phyloP scores from a whole-genome alignment of 2,329 filamentous ascomycete species.

The Stemphylium beticola region DNA sequence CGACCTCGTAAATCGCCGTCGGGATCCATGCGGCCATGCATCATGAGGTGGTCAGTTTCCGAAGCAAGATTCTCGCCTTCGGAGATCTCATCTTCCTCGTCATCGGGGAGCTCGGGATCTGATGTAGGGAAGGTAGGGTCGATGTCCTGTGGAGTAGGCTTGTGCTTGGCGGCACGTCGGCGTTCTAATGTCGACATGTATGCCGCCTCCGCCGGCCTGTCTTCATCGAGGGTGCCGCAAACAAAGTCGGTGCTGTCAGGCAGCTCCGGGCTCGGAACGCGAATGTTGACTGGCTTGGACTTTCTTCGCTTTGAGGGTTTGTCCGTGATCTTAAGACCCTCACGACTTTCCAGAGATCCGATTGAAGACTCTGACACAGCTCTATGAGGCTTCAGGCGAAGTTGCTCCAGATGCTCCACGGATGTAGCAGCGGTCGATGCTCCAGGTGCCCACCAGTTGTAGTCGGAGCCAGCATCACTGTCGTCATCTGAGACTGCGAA shows the following conservation, averaged over 20 bases:
- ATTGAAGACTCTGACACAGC: conserved; percentile 61
- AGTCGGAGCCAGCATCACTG: conserved; percentile 68
- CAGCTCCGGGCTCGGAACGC: conserved; percentile 75
- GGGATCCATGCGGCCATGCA: conserved; percentile 75
- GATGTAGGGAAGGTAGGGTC: conserved; percentile 97
- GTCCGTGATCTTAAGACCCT: conserved; percentile 36
- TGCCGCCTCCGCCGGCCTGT: conserved; percentile 89
- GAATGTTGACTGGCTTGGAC: conserved; percentile 63
- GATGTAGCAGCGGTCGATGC: conserved; percentile 61
- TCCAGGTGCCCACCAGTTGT: conserved; percentile 67
- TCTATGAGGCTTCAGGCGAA: conserved; percentile 55
- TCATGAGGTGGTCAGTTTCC: conserved; percentile 69
- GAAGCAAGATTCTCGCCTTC: conserved; percentile 45
- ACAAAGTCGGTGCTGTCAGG: conserved; percentile 99
- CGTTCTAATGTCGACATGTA: conserved; percentile 86
- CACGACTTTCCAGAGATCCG: conserved; percentile 55
- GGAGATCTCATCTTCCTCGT: conserved; percentile 64
- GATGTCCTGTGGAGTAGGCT: conserved; percentile 82
- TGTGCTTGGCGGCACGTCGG: conserved; percentile 80
- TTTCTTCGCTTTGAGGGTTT: conserved; percentile 49
- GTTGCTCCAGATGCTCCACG: conserved; percentile 54
- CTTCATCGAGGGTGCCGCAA: conserved; percentile 96
- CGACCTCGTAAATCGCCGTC: conserved; percentile 57
- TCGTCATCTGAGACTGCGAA: conserved; percentile 74
- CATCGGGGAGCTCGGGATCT: conserved; percentile 83